These are phyloP conservation scores for Porphyra umbilicalis DNA, from an alignment of 31 red algal species.

Conservation along the genomic window DNA sequence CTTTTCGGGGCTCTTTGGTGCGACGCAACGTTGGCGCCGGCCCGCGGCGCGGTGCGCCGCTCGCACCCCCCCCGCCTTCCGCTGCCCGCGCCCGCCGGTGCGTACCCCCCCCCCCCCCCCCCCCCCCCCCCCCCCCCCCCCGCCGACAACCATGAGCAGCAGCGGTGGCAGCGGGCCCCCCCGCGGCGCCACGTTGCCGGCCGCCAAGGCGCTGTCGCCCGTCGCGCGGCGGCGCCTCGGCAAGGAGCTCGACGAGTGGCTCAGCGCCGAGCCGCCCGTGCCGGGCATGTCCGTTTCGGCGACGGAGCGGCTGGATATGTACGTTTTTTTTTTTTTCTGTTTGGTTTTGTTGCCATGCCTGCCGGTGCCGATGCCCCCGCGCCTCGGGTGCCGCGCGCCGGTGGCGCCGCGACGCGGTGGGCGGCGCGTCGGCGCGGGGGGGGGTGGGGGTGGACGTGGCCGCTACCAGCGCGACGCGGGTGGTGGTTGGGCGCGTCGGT, in stretches of 20 bases:
- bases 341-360: too few species aligned
- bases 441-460: too few species aligned
- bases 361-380: too few species aligned
- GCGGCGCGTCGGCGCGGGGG: too few species aligned
- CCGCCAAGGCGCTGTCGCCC: constrained; percentile 36
- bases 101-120: background rate
- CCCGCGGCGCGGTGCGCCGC: too few species aligned
- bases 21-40: too few species aligned
- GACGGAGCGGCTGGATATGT: constrained; percentile 75
- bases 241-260: constrained; percentile 88
- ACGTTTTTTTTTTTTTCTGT: background rate
- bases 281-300: constrained; percentile 72
- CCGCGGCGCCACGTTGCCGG: background rate
- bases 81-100: background rate
- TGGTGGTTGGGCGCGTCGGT: too few species aligned
- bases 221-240: constrained; percentile 76
- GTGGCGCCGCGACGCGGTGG: too few species aligned
- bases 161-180: background rate
- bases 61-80: background rate
- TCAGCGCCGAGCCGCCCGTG: constrained; percentile 62
- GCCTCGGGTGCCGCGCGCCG: too few species aligned
- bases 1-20: too few species aligned
- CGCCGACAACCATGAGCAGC: background rate
- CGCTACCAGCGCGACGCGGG: too few species aligned
- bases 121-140: background rate